A percentile compares a stretch with the other conserved stretches of the same genome.
Conservation (phyloP, 805 yeast species). For the Saturnispora besseyi region DNA sequence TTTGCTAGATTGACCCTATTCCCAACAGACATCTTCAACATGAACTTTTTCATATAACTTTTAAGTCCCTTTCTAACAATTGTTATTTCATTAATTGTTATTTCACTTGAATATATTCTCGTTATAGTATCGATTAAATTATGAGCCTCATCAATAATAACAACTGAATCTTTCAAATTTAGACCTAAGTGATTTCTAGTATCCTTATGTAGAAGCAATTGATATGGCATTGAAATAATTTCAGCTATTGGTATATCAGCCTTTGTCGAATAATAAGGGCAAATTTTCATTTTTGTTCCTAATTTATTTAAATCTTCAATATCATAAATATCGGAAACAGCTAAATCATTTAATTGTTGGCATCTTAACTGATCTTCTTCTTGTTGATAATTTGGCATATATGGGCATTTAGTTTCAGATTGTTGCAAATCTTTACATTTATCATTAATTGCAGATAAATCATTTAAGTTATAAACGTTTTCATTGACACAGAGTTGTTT, state of each 20-base stretch:
- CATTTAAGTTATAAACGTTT: constrained; percentile 40
- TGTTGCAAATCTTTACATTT: constrained; percentile 68
- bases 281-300: constrained; percentile 49
- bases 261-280: constrained; percentile 79
- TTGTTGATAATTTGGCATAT: constrained; percentile 29
- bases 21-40: constrained; percentile 55
- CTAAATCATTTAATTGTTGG: constrained; percentile 43
- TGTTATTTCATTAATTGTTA: constrained; percentile 42
- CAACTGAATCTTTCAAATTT: constrained; percentile 51
- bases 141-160: constrained; percentile 90
- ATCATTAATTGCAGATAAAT: constrained; percentile 58
- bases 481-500: constrained; percentile 77
- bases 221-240: constrained; percentile 79
- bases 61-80: constrained; percentile 40
- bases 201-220: constrained; percentile 52
- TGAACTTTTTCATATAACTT: constrained; percentile 49
- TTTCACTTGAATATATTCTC: constrained; percentile 53
- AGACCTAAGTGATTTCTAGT: constrained; percentile 54
- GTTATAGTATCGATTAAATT: constrained; percentile 73
- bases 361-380: constrained; percentile 26
- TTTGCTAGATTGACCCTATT: constrained; percentile 65
- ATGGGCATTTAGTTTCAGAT: constrained; percentile 30
- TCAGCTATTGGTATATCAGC: constrained; percentile 52
- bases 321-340: constrained; percentile 52
- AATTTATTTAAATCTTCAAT: constrained; percentile 66